Conservation (phyloP, 148 eudicot species). For the Vaccinium myrtillus region DNA sequence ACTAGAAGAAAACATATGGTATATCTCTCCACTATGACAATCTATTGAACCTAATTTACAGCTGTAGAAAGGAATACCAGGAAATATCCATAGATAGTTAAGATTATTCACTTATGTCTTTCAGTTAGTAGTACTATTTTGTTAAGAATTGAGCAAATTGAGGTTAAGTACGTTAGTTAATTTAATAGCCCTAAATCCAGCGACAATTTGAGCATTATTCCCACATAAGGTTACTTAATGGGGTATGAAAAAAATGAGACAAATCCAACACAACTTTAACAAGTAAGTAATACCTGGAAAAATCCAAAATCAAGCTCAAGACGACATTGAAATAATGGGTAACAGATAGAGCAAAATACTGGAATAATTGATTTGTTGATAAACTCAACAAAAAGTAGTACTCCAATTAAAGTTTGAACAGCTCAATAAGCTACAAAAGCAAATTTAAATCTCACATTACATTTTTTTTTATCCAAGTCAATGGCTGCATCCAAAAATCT, state of each 20-base stretch:
- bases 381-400: background rate
- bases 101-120: too few species aligned
- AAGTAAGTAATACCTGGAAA: background rate
- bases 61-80: too few species aligned
- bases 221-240: too few species aligned
- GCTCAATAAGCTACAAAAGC: background rate
- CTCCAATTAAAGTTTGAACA: background rate
- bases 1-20: too few species aligned
- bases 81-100: too few species aligned
- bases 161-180: too few species aligned
- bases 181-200: too few species aligned
- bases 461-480: conserved; percentile 18
- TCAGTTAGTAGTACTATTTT: too few species aligned
- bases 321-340: conserved; percentile 12
- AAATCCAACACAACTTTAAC: background rate
- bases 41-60: too few species aligned
- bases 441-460: conserved; percentile 25
- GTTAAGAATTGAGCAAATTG: too few species aligned
- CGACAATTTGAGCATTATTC: too few species aligned
- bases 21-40: too few species aligned
- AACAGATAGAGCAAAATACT: background rate
- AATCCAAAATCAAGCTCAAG: conserved; percentile 2
- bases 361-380: conserved; percentile 12
- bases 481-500: conserved; percentile 29
- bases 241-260: background rate